A percentile compares a stretch with the other conserved stretches of the same genome.
phyloP scores from a whole-genome alignment of 2,329 filamentous ascomycete species.

The Penicillium sp. region DNA sequence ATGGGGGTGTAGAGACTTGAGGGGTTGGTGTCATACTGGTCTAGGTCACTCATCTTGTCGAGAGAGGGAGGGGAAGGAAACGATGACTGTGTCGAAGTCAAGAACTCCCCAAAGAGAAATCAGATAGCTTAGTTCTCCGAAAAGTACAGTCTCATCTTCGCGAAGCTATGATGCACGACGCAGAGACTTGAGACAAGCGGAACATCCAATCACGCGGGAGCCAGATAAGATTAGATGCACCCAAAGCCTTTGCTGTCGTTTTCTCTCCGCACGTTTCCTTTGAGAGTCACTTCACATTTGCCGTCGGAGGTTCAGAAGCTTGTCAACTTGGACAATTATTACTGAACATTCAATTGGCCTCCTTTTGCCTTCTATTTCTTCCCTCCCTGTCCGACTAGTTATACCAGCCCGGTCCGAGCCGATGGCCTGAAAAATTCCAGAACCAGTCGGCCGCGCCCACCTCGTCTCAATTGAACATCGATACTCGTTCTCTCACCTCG shows the following conservation, averaged over 20 bases:
- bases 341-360: conserved; percentile 12
- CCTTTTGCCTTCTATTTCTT: neutral
- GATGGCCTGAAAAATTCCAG: conserved; percentile 17
- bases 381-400: neutral
- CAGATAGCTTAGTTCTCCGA: conserved; percentile 11
- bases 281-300: conserved; percentile 1
- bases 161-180: conserved; percentile 13
- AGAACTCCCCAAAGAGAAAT: conserved; percentile 8
- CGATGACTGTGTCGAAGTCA: conserved; percentile 7
- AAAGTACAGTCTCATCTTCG: conserved; percentile 16
- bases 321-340: neutral
- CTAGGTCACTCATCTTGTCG: conserved; percentile 75
- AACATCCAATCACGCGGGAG: conserved; percentile 22
- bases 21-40: conserved; percentile 54
- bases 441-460: conserved; percentile 11
- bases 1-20: neutral
- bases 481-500: conserved; percentile 5
- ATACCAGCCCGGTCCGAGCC: conserved; percentile 3
- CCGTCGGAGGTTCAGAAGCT: neutral
- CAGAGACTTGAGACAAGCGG: conserved; percentile 5
- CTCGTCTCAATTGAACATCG: conserved; percentile 12
- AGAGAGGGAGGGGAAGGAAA: conserved; percentile 7
- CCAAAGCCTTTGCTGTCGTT: conserved; percentile 20
- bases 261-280: conserved; percentile 7
- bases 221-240: conserved; percentile 37